These are phyloP conservation scores for Abrus pulchellus DNA, from an alignment of 306 rosid genomes.

Conservation along the genomic window DNA sequence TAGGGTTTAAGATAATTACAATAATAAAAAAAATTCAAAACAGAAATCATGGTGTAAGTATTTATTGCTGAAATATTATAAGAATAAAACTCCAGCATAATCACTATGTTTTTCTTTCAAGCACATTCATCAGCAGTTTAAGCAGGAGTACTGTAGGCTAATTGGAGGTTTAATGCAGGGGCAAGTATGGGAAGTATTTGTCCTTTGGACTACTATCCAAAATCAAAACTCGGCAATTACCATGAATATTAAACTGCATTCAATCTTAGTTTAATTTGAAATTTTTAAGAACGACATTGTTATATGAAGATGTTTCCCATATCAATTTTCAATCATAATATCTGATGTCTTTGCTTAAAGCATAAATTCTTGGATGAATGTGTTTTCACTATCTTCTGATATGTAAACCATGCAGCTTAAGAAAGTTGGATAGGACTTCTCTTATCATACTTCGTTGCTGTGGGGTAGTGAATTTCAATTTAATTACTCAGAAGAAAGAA, in stretches of 20 bases:
- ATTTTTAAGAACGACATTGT: not conserved
- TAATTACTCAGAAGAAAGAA: conserved; percentile 34
- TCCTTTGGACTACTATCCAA: conserved; percentile 8
- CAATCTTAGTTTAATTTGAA: conserved; percentile 8
- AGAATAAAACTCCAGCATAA: conserved; percentile 15
- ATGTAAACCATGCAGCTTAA: conserved; percentile 16
- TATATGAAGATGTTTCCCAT: conserved; percentile 13
- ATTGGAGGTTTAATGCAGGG: conserved; percentile 25
- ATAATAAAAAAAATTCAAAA: not conserved
- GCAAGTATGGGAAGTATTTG: not conserved
- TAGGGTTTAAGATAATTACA: not conserved
- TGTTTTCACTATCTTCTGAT: conserved; percentile 6
- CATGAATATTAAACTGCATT: conserved; percentile 1
- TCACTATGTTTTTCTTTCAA: conserved; percentile 14
- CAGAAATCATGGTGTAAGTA: conserved; percentile 6
- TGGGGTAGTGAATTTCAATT: conserved; percentile 5
- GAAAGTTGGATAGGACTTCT: conserved; percentile 9
- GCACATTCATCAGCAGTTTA: not conserved
- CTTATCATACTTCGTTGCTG: not conserved
- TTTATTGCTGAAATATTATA: conserved; percentile 9
- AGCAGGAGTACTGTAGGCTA: not conserved
- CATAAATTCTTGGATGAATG: not conserved
- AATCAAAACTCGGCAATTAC: conserved; percentile 12
- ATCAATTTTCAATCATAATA: conserved; percentile 12
- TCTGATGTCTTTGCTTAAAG: not conserved